Conservation (phyloP, 2,329 filamentous ascomycete species). For the Capronia epimyces region DNA sequence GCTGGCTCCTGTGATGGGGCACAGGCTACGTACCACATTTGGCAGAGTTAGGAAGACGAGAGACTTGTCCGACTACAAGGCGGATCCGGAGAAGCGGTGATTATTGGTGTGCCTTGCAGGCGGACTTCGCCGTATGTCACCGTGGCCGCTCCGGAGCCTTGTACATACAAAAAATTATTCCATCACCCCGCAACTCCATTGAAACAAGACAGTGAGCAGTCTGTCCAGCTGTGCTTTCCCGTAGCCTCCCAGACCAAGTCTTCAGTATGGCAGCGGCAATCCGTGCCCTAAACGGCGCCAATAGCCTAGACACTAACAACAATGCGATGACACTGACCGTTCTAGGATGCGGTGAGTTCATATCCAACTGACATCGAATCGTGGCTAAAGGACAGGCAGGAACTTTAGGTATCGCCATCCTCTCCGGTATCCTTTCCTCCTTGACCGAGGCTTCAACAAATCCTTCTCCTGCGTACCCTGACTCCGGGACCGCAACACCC, state of each 20-base stretch:
- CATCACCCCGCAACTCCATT: conserved; percentile 6
- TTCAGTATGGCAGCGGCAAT: conserved; percentile 15
- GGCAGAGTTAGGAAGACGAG: neutral
- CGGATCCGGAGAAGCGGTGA: neutral
- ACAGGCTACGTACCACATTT: neutral
- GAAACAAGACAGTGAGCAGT: no score
- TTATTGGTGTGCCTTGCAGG: conserved; percentile 20
- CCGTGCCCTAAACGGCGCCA: conserved; percentile 16
- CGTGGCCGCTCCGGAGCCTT: neutral
- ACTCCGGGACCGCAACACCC: conserved; percentile 36
- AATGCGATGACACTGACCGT: conserved; percentile 60
- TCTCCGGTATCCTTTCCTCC: conserved; percentile 71
- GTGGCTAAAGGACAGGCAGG: conserved; percentile 45
- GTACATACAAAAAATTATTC: conserved; percentile 4
- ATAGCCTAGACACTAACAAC: conserved; percentile 4
- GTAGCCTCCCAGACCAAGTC: neutral
- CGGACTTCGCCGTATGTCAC: conserved; percentile 6
- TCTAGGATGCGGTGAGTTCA: conserved; percentile 68
- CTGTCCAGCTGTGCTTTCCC: neutral
- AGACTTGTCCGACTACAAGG: neutral
- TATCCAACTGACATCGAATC: neutral
- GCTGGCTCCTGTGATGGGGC: neutral
- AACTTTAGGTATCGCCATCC: conserved; percentile 79
- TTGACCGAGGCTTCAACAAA: conserved; percentile 44
- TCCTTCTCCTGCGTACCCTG: conserved; percentile 42